Evolutionary conservation across 139 green algal species (phyloP).

Genomic region (Coelastrella sp.): DNA sequence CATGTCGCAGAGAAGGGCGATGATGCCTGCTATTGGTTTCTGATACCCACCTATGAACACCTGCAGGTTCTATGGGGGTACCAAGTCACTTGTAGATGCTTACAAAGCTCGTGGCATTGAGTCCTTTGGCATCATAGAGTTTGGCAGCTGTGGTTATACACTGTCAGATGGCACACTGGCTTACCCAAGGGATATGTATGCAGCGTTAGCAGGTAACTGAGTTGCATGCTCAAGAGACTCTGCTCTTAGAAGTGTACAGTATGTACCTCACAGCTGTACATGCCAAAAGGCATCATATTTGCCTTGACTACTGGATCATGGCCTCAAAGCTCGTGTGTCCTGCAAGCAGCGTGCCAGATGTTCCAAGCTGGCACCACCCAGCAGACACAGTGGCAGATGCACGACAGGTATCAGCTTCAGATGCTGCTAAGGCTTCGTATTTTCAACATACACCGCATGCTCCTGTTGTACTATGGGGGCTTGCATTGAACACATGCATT

Average conservation of each 20-base stretch:
- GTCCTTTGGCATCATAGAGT: conserved; percentile 44
- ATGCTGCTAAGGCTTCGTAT: background rate
- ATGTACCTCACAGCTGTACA: background rate
- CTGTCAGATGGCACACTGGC: conserved; percentile 7
- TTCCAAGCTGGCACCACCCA: background rate
- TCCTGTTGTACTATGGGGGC: background rate
- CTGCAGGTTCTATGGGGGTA: conserved; percentile 37
- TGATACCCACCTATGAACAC: background rate
- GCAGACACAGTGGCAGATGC: background rate
- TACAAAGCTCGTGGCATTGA: conserved; percentile 13
- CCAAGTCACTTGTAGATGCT: background rate
- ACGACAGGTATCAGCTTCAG: background rate
- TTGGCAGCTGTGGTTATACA: conserved; percentile 41
- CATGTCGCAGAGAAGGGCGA: background rate
- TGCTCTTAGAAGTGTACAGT: background rate
- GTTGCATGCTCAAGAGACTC: background rate
- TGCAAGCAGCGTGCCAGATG: background rate
- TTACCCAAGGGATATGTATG: conserved; percentile 22
- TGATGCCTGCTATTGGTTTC: background rate
- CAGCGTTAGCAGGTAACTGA: conserved; percentile 1
- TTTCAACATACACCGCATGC: background rate
- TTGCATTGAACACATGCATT: background rate
- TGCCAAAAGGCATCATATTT: too few relatives aligned
- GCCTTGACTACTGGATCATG: too few relatives aligned
- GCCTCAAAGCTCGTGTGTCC: background rate